Percentiles rank a stretch among this genome's conserved stretches.
These are phyloP conservation scores for Apiospora marii DNA, from an alignment of 2,329 filamentous ascomycete genomes.

Conservation along the genomic window DNA sequence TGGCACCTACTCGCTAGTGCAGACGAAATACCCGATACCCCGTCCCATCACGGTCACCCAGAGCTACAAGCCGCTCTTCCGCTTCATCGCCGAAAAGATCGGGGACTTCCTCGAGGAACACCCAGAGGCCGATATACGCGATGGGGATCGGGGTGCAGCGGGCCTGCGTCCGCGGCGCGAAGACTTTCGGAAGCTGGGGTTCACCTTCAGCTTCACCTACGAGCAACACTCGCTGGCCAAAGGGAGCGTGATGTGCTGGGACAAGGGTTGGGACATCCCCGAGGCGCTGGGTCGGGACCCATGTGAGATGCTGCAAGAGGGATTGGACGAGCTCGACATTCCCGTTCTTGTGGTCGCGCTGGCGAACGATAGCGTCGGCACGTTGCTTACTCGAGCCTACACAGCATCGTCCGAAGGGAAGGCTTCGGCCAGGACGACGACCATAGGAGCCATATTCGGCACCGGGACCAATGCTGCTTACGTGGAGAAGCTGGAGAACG, in stretches of 20 bases:
- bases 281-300: conserved; percentile 80
- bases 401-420: conserved; percentile 69
- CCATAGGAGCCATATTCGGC: conserved; percentile 79
- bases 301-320: conserved; percentile 73
- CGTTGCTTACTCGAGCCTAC: conserved; percentile 81
- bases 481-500: conserved; percentile 73
- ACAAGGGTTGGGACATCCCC: conserved; percentile 81
- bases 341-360: conserved; percentile 77
- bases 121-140: conserved; percentile 42
- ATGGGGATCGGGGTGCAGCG: no score
- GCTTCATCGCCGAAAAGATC: conserved; percentile 77
- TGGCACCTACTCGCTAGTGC: conserved; percentile 75
- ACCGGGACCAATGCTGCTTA: conserved; percentile 85
- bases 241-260: conserved; percentile 79
- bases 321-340: conserved; percentile 73
- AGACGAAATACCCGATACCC: conserved; percentile 52
- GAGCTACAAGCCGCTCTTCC: conserved; percentile 68
- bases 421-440: conserved; percentile 42
- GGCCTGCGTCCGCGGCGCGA: conserved; percentile 14
- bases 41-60: conserved; percentile 33
- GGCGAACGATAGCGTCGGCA: conserved; percentile 83
- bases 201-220: conserved; percentile 74
- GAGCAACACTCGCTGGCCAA: conserved; percentile 72
- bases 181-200: conserved; percentile 36
- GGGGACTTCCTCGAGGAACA: conserved; percentile 72